phyloP scores from a whole-genome alignment of 768 basidiomycete genomes.

The Termitomyces sp. region DNA sequence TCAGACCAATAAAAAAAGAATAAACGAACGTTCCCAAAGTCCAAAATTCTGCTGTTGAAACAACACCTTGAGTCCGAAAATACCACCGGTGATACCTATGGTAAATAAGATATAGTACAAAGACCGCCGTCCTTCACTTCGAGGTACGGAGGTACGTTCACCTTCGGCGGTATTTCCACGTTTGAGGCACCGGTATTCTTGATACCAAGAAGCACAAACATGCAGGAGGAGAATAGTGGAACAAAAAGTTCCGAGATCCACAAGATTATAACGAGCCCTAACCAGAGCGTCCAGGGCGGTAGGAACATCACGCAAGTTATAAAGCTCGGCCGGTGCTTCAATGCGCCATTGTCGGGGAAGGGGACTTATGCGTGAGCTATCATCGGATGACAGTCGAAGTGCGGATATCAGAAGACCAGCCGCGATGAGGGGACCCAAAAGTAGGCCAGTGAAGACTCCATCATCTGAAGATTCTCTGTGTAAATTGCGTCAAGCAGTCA shows the following conservation, averaged over 20 bases:
- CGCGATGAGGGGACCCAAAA: conserved; percentile 82
- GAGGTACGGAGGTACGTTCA: conserved; percentile 73
- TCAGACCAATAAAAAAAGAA: conserved; percentile 2
- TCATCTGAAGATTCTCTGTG: conserved; percentile 78
- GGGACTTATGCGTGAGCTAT: conserved; percentile 23
- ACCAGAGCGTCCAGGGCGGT: conserved; percentile 54
- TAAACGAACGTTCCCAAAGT: conserved; percentile 68
- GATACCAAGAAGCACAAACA: conserved; percentile 73
- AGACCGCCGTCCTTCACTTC: conserved; percentile 61
- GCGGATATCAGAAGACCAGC: conserved; percentile 61
- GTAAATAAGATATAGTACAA: conserved; percentile 68
- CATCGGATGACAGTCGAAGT: conserved; percentile 30
- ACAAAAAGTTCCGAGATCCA: conserved; percentile 79
- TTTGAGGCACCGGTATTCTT: conserved; percentile 52
- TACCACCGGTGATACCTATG: conserved; percentile 45
- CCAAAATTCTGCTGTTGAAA: conserved; percentile 40
- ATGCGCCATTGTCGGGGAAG: conserved; percentile 73
- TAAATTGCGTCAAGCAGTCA: conserved; percentile 6
- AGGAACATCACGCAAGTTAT: conserved; percentile 35
- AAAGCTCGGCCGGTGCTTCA: conserved; percentile 62
- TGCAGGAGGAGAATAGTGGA: conserved; percentile 79
- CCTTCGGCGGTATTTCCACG: conserved; percentile 47
- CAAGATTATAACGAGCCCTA: conserved; percentile 69
- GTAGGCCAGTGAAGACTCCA: conserved; percentile 78
- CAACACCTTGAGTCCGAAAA: conserved; percentile 46